A percentile compares a stretch with the other conserved stretches of the same genome.
Evolutionary conservation across 2,329 filamentous ascomycete species (phyloP).

Genomic region (Diaporthe eres): DNA sequence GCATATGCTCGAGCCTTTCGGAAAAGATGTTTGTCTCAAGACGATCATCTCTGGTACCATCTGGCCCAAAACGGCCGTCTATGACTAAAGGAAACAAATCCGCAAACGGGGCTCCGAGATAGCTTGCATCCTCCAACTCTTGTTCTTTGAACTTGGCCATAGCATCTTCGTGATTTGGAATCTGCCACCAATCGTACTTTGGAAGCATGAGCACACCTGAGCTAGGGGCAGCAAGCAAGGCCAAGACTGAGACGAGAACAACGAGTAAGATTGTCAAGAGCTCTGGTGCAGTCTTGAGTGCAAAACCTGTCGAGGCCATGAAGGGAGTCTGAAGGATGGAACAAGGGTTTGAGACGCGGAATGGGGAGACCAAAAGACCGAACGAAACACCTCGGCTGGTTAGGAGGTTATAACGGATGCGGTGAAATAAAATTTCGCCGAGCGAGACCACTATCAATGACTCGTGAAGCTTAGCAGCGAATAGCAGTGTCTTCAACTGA

Average conservation of each 20-base stretch:
- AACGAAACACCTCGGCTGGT: background rate
- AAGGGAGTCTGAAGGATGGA: background rate
- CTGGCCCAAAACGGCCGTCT: background rate
- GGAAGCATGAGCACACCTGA: constrained; percentile 3
- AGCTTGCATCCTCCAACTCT: background rate
- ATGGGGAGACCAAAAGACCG: background rate
- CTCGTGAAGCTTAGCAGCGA: constrained; percentile 3
- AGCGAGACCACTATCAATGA: background rate
- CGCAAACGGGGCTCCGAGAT: background rate
- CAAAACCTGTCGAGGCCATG: background rate
- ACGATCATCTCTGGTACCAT: background rate
- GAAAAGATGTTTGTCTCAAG: background rate
- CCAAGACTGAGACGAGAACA: background rate
- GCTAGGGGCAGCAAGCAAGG: background rate
- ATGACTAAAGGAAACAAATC: too few relatives aligned
- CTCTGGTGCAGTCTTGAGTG: background rate
- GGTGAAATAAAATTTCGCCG: constrained; percentile 3
- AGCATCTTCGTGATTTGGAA: background rate
- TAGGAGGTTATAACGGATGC: background rate
- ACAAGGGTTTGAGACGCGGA: background rate
- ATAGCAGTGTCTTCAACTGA: background rate
- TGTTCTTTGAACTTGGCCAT: background rate
- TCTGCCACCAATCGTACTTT: background rate
- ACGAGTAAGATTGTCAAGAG: background rate
- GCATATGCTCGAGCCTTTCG: background rate